Evolutionary conservation across 2,329 filamentous ascomycete genomes (phyloP), one percentile per base, ranked within the genome.

Genomic region (Clathrospora elynae): DNA sequence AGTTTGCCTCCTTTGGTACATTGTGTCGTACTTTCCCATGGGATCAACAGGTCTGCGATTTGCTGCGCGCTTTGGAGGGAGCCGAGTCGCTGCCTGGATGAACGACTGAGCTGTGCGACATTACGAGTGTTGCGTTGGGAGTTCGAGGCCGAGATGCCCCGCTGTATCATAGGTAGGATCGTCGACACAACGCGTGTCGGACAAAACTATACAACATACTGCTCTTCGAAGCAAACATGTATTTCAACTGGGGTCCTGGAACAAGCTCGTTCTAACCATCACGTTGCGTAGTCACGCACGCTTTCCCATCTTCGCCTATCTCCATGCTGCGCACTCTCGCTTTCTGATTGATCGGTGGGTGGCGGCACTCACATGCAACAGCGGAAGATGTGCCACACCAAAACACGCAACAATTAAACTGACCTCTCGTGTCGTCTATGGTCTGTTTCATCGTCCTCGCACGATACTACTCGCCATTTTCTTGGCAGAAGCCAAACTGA

Each of bases 21-120:
- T 96, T 32, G 85, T 97, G 71, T 95, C 89, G 73, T 99, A 99
- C 72, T 97, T 97, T 64, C 93, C 93, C 17, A 96, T 97, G 91
- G 93, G 93, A 26, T 88, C 88, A 43, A 88, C 86, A 41, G 90
- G 93, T 28, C 75, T 99, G 55, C 86, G 92, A 46, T 83, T 96
- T 56, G 90, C 90, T 44, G 89, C 90, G 29, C 84, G 84, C 3
- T 93, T 96, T 66, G 93, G 92, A 14, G 88, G 87, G 13, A 86
- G 85, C 65, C 82, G 91, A 64, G 88, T 95, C 24, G 82, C 89
- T 4, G 82, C 90, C 38, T 97, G 92, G 93, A 86, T 96, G 82
- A 85, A 82, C 33, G 85, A 87, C 46, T 96, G 40, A 59, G 40
- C 20, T 26, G 32, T 42, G 46, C 35, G 28, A 46, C 41, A 26